phyloP scores from a whole-genome alignment of 495 filamentous ascomycete genomes.

The Neurospora pannonica region DNA sequence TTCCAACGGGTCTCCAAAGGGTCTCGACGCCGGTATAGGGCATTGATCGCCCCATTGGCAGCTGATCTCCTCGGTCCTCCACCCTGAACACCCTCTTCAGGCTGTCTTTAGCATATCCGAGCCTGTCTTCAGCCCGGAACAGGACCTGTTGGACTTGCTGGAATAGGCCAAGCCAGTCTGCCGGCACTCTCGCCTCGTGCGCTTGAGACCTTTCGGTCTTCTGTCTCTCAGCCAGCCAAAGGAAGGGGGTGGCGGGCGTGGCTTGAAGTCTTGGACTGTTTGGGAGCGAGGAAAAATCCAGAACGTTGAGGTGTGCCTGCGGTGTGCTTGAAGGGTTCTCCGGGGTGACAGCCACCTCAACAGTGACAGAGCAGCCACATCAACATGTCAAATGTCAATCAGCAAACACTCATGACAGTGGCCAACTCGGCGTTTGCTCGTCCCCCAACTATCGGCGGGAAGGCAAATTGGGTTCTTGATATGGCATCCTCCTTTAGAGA shows the following conservation, averaged over 20 bases:
- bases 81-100: neutral
- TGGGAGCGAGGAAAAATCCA: neutral
- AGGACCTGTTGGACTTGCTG: neutral
- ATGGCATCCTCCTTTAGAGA: neutral
- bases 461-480: neutral
- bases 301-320: neutral
- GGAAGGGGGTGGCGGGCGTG: neutral
- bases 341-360: neutral
- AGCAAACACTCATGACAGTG: neutral
- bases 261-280: neutral
- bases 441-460: neutral
- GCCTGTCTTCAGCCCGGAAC: neutral
- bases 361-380: neutral
- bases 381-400: neutral
- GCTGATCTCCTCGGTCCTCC: neutral
- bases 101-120: neutral
- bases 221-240: neutral
- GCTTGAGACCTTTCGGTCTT: neutral
- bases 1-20: neutral
- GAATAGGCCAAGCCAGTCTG: neutral
- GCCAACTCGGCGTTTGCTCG: neutral
- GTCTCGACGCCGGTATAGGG: neutral
- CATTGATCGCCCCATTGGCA: neutral
- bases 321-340: neutral
- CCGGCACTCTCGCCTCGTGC: neutral